These are phyloP conservation scores for Hirschioporus abietinus DNA, from an alignment of 768 basidiomycete genomes.

Conservation along the genomic window DNA sequence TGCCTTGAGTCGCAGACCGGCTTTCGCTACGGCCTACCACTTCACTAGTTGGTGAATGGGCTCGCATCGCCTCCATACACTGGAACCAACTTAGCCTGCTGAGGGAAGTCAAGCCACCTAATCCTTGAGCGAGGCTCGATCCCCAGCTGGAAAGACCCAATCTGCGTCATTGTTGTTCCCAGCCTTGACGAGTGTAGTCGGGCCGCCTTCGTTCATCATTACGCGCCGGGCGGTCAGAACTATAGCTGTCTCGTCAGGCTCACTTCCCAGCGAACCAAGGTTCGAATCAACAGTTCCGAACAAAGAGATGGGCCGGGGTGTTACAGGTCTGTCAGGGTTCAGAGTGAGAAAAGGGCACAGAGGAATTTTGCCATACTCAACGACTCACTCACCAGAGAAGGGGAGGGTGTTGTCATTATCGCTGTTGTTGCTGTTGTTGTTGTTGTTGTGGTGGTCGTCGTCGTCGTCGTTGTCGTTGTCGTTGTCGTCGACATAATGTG, in stretches of 20 bases:
- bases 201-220: constrained; percentile 31
- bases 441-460: too few species aligned
- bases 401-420: too few species aligned
- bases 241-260: constrained; percentile 37
- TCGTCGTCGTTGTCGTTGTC: too few species aligned
- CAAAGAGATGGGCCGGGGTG: too few species aligned
- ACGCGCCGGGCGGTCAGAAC: constrained; percentile 50
- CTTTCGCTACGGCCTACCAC: constrained; percentile 7
- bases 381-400: constrained; percentile 5
- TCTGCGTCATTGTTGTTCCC: constrained; percentile 20
- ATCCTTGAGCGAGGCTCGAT: too few species aligned
- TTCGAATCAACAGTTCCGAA: too few species aligned
- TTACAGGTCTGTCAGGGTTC: too few species aligned
- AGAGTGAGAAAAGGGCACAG: constrained; percentile 36
- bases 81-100: constrained; percentile 59
- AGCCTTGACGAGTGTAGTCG: constrained; percentile 25
- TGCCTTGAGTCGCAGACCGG: constrained; percentile 8
- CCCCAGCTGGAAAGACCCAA: constrained; percentile 28
- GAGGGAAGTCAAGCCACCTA: constrained; percentile 43
- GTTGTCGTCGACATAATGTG: too few species aligned
- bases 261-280: too few species aligned
- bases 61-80: constrained; percentile 19
- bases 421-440: too few species aligned
- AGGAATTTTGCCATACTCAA: constrained; percentile 25
- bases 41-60: constrained; percentile 1